phyloP scores from a whole-genome alignment of 169 alveolate genomes.

The Plasmodium malariae region DNA sequence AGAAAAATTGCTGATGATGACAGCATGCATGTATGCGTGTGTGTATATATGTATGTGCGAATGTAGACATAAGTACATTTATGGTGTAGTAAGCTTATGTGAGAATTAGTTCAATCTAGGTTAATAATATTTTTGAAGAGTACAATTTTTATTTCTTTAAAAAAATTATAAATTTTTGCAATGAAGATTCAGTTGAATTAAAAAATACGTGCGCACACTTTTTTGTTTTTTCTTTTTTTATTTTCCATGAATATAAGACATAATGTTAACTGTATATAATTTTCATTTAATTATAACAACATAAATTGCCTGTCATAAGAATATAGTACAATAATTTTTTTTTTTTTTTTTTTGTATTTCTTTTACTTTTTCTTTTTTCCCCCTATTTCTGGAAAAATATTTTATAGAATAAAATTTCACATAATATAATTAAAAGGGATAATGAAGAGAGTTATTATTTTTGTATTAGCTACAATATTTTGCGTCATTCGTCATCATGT shows the following conservation, averaged over 20 bases:
- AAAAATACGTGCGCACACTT: not conserved
- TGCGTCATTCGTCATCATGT: not conserved
- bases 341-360: not conserved
- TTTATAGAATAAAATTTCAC: no score
- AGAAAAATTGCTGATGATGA: no score
- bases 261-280: not conserved
- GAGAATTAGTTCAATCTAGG: no score
- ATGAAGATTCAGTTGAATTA: not conserved
- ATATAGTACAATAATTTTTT: not conserved
- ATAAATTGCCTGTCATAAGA: not conserved
- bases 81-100: no score
- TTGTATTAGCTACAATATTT: constrained; percentile 4
- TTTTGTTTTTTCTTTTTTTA: not conserved
- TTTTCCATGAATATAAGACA: not conserved
- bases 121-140: no score
- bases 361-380: not conserved
- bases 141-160: no score
- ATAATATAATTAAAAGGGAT: not conserved
- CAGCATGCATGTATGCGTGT: no score
- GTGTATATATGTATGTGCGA: no score
- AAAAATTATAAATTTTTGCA: no score
- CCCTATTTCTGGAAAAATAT: not conserved
- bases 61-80: no score
- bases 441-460: constrained; percentile 23
- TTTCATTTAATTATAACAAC: not conserved